Evolutionary conservation across 1,284 basidiomycete species (phyloP).

Genomic region (Wolfiporia cocos): DNA sequence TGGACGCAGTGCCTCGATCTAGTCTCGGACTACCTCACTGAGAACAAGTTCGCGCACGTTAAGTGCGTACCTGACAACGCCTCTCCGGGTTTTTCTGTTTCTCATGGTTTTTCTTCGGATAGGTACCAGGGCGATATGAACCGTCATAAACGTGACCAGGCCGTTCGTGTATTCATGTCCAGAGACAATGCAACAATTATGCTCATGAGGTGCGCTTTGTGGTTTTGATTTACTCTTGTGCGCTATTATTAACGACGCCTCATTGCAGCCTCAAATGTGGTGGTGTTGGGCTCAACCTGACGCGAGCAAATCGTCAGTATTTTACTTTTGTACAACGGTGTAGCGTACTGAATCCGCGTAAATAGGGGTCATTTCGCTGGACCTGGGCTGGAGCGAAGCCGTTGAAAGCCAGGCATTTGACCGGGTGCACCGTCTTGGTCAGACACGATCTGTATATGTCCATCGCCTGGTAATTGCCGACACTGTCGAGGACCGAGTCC

Average conservation of each 20-base stretch:
- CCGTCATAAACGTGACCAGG: constrained; percentile 37
- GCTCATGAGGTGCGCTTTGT: constrained; percentile 43
- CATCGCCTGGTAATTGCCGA: constrained; percentile 57
- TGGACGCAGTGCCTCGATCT: constrained; percentile 53
- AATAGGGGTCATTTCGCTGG: constrained; percentile 54
- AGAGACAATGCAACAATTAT: constrained; percentile 49
- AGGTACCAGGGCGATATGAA: constrained; percentile 63
- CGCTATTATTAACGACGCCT: neutral
- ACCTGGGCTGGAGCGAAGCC: constrained; percentile 63
- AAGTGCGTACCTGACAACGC: constrained; percentile 31
- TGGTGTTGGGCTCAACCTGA: constrained; percentile 59
- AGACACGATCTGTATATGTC: constrained; percentile 58
- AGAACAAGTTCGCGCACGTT: constrained; percentile 43
- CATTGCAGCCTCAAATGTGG: constrained; percentile 57
- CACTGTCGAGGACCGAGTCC: constrained; percentile 63
- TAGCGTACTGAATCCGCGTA: constrained; percentile 32
- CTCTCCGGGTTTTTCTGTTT: neutral
- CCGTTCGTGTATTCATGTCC: constrained; percentile 43
- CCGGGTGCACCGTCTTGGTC: constrained; percentile 58
- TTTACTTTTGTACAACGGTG: too few species aligned
- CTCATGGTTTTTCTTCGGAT: neutral
- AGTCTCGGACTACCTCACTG: constrained; percentile 47
- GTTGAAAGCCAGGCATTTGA: constrained; percentile 58
- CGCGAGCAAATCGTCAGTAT: constrained; percentile 47
- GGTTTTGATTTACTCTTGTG: neutral